Conservation (phyloP, 495 filamentous ascomycete species). For the Xanthoparmelia taractica region DNA sequence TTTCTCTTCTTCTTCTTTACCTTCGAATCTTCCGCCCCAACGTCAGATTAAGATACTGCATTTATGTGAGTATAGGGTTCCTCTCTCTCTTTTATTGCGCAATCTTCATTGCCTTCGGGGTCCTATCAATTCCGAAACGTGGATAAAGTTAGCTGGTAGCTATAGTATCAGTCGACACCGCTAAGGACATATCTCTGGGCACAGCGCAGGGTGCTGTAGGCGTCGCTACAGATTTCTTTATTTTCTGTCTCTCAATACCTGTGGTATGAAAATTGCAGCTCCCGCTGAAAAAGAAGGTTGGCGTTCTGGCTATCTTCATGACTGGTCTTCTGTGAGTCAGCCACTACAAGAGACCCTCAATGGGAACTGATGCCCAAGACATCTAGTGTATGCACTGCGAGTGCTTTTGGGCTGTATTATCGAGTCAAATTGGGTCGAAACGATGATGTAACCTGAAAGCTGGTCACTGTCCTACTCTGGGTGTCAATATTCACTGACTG, state of each 20-base stretch:
- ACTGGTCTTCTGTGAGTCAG: constrained; percentile 29
- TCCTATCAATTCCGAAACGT: constrained; percentile 7
- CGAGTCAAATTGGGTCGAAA: constrained; percentile 11
- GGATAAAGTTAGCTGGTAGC: constrained; percentile 7
- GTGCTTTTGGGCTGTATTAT: constrained; percentile 18
- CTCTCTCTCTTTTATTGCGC: constrained; percentile 15
- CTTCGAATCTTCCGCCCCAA: constrained; percentile 22
- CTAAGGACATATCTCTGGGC: neutral
- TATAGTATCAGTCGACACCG: constrained; percentile 9
- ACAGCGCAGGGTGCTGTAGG: constrained; percentile 13
- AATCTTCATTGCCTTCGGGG: constrained; percentile 6
- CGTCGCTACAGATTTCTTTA: constrained; percentile 17
- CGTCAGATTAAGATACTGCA: constrained; percentile 12
- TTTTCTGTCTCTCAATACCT: constrained; percentile 21
- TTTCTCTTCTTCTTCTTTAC: constrained; percentile 25
- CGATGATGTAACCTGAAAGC: constrained; percentile 2
- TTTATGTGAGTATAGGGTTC: constrained; percentile 18
- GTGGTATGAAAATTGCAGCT: constrained; percentile 24
- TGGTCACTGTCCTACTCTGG: neutral
- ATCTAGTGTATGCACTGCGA: constrained; percentile 17
- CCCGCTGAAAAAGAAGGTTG: constrained; percentile 22
- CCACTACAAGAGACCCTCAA: neutral
- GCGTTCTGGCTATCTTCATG: constrained; percentile 26
- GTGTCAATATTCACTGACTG: neutral
- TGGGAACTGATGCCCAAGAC: neutral